Percentiles rank a stretch among this genome's conserved stretches.
These are phyloP conservation scores for Anethum foeniculum DNA, from an alignment of 140 eudicot species.

Conservation along the genomic window DNA sequence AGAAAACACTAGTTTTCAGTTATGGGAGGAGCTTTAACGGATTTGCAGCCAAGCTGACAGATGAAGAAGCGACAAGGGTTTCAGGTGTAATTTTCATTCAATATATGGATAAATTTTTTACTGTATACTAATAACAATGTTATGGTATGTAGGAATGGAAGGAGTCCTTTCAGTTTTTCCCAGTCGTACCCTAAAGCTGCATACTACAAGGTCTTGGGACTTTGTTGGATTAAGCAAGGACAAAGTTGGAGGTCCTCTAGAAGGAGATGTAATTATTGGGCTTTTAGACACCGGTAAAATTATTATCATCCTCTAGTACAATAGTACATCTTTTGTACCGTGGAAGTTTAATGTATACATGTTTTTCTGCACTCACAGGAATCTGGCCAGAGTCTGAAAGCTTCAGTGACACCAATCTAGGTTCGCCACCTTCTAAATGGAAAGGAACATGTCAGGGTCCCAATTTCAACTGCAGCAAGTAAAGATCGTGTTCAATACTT, in stretches of 20 bases:
- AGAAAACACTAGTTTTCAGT: conserved; percentile 23
- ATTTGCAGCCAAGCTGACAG: conserved; percentile 32
- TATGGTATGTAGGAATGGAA: conserved; percentile 7
- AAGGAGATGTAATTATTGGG: conserved; percentile 17
- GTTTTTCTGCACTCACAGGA: not conserved
- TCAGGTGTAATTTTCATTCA: conserved; percentile 11
- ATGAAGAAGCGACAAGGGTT: conserved; percentile 23
- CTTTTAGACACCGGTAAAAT: conserved; percentile 12
- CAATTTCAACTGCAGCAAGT: conserved; percentile 30
- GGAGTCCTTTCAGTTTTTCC: conserved; percentile 21
- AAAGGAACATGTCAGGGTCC: conserved; percentile 27
- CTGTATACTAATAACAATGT: not conserved
- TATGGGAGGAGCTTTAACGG: conserved; percentile 35
- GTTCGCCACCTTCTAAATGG: conserved; percentile 34
- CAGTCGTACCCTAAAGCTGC: conserved; percentile 12
- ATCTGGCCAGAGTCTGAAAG: conserved; percentile 33
- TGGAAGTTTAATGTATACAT: not conserved
- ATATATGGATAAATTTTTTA: not conserved
- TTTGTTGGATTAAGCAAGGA: conserved; percentile 1
- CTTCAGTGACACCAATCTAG: conserved; percentile 22
- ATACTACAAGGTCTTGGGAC: conserved; percentile 22
- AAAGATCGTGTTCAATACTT: not conserved
- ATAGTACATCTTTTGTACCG: not conserved
- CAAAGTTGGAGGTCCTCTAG: conserved; percentile 13
- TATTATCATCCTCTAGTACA: not conserved